Evolutionary conservation across 106 monocot genomes (phyloP).

Genomic region (Apostasia shenzhenica): DNA sequence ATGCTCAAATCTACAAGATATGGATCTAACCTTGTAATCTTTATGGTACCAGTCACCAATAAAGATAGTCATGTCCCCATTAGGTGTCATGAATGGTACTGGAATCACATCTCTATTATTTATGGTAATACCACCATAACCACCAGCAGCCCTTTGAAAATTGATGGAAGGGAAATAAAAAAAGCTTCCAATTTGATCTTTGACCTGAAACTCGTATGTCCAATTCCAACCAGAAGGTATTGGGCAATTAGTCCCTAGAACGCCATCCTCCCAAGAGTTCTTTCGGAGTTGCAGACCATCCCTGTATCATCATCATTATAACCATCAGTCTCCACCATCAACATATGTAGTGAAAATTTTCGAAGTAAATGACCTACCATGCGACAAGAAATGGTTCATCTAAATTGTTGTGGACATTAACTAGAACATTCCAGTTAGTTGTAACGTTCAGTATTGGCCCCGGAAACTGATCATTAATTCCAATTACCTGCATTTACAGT

Average conservation of each 20-base stretch:
- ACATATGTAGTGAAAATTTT: background rate
- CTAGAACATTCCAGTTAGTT: slow-evolving; percentile 95
- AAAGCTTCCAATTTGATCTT: slow-evolving; percentile 97
- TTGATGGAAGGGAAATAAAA: slow-evolving; percentile 86
- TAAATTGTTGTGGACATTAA: slow-evolving; percentile 75
- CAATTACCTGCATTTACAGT: slow-evolving; percentile 69
- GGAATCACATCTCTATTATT: slow-evolving; percentile 96
- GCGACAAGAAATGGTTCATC: slow-evolving; percentile 95
- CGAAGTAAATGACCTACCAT: slow-evolving; percentile 43
- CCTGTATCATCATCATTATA: slow-evolving; percentile 38
- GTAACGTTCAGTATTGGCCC: slow-evolving; percentile 82
- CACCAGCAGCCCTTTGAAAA: slow-evolving; percentile 85
- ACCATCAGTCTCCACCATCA: slow-evolving; percentile 3
- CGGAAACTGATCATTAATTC: slow-evolving; percentile 81
- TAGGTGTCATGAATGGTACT: slow-evolving; percentile 79
- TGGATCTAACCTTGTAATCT: slow-evolving; percentile 56
- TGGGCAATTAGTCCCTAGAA: slow-evolving; percentile 90
- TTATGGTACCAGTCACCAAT: slow-evolving; percentile 80
- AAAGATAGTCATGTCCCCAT: slow-evolving; percentile 84
- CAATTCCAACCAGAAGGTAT: slow-evolving; percentile 99
- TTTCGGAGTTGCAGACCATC: slow-evolving; percentile 87
- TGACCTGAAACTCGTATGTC: slow-evolving; percentile 95
- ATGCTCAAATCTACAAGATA: background rate
- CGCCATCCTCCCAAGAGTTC: slow-evolving; percentile 98
- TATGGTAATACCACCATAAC: slow-evolving; percentile 83